phyloP scores from a whole-genome alignment of 2,329 filamentous ascomycete genomes.

The Stemphylium beticola region DNA sequence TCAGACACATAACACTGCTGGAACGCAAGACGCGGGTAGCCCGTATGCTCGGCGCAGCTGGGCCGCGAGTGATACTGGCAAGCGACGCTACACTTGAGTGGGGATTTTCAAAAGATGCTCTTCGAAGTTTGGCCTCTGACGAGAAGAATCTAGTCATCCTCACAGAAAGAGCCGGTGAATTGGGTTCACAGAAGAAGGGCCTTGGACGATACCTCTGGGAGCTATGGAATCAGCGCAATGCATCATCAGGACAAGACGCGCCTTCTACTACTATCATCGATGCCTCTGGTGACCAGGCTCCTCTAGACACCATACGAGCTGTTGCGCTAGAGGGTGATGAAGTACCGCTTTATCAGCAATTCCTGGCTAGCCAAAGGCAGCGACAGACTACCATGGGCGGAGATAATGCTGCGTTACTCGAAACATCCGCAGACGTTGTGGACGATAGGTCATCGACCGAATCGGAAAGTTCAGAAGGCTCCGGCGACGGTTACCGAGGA shows the following conservation, averaged over 20 bases:
- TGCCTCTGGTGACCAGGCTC: slow-evolving; percentile 60
- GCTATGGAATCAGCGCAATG: slow-evolving; percentile 44
- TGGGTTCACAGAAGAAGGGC: slow-evolving; percentile 40
- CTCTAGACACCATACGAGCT: slow-evolving; percentile 53
- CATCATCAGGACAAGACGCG: slow-evolving; percentile 31
- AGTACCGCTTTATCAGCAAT: slow-evolving; percentile 84
- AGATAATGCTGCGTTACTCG: slow-evolving; percentile 67
- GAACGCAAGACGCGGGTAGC: slow-evolving; percentile 83
- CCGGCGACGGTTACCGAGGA: slow-evolving; percentile 75
- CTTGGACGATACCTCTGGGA: slow-evolving; percentile 80
- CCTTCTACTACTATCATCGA: slow-evolving; percentile 64
- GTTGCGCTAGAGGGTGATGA: slow-evolving; percentile 77
- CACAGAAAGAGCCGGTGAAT: slow-evolving; percentile 71
- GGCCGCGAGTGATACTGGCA: slow-evolving; percentile 80
- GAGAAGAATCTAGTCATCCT: slow-evolving; percentile 83
- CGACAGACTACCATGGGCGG: slow-evolving; percentile 80
- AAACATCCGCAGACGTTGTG: slow-evolving; percentile 73
- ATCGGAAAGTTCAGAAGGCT: slow-evolving; percentile 85
- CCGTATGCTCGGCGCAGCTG: slow-evolving; percentile 63
- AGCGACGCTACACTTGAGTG: slow-evolving; percentile 91
- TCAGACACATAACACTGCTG: slow-evolving; percentile 81
- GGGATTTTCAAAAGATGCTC: slow-evolving; percentile 86
- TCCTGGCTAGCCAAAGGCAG: slow-evolving; percentile 85
- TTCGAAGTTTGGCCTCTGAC: slow-evolving; percentile 76
- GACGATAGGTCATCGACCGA: slow-evolving; percentile 88